Conservation (phyloP, 2,329 filamentous ascomycete species). For the Pseudogymnoascus verrucosus region DNA sequence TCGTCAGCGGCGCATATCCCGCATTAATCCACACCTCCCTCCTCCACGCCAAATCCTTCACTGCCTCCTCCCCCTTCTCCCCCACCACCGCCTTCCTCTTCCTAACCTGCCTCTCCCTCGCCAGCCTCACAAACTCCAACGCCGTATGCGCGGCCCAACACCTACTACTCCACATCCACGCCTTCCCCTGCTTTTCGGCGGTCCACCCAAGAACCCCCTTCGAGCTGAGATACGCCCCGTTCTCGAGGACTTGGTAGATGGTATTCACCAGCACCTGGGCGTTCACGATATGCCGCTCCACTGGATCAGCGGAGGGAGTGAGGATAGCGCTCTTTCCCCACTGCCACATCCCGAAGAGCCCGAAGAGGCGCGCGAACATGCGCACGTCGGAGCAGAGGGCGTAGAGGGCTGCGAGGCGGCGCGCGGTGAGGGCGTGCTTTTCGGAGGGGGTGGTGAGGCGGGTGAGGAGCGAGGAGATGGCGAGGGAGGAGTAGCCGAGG, state of each 20-base stretch:
- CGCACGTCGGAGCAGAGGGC: slow-evolving; percentile 61
- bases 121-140: slow-evolving; percentile 63
- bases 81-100: slow-evolving; percentile 32
- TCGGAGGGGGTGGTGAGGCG: slow-evolving; percentile 46
- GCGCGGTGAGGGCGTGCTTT: slow-evolving; percentile 41
- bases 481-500: slow-evolving; percentile 57
- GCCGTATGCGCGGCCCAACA: slow-evolving; percentile 75
- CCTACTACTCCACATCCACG: slow-evolving; percentile 65
- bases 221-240: slow-evolving; percentile 65
- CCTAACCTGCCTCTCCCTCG: slow-evolving; percentile 27
- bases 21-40: slow-evolving; percentile 60
- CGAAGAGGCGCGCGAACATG: slow-evolving; percentile 70
- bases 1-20: slow-evolving; percentile 72
- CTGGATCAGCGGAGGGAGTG: slow-evolving; percentile 32
- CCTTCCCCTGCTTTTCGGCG: slow-evolving; percentile 48
- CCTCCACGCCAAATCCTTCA: slow-evolving; percentile 44
- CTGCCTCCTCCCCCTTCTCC: slow-evolving; percentile 51
- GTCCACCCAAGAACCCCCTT: slow-evolving; percentile 61
- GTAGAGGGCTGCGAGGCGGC: slow-evolving; percentile 50
- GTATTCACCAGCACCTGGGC: slow-evolving; percentile 61
- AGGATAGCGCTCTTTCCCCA: slow-evolving; percentile 47
- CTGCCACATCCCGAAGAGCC: slow-evolving; percentile 63
- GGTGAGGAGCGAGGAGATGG: slow-evolving; percentile 44
- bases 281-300: slow-evolving; percentile 49
- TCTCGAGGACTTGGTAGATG: slow-evolving; percentile 73